Evolutionary conservation across 768 basidiomycete species (phyloP).

Genomic region (Mycena amicta): DNA sequence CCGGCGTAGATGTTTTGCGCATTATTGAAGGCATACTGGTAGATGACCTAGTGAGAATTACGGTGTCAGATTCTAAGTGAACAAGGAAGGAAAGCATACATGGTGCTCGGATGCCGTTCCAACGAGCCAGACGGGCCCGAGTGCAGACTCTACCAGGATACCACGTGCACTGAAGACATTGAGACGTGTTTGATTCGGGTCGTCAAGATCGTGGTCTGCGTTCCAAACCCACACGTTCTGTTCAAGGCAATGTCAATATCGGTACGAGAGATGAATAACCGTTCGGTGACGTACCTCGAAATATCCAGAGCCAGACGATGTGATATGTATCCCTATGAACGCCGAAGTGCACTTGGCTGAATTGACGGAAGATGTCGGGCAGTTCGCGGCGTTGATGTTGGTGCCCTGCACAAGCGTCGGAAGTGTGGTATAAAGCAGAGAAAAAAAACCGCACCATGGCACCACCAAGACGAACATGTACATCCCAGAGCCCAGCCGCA

Average conservation of each 20-base stretch:
- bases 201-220: constrained; percentile 43
- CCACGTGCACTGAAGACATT: constrained; percentile 42
- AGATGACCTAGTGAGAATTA: neutral
- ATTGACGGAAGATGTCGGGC: neutral
- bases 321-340: constrained; percentile 4
- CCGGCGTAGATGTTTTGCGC: constrained; percentile 54
- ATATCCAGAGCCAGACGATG: neutral
- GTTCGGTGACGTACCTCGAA: constrained; percentile 3
- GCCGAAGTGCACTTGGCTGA: neutral
- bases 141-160: constrained; percentile 39
- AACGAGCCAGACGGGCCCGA: constrained; percentile 19
- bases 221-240: constrained; percentile 1
- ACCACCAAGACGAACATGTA: neutral
- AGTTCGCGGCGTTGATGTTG: constrained; percentile 7
- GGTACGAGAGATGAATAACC: neutral
- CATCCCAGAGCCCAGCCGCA: neutral
- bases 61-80: neutral
- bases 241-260: no score
- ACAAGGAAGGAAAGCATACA: neutral
- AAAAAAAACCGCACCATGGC: neutral
- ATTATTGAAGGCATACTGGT: constrained; percentile 36
- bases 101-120: constrained; percentile 35
- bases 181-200: constrained; percentile 30
- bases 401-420: neutral
- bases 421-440: neutral